A percentile compares a stretch with the other conserved stretches of the same genome.
phyloP scores from a whole-genome alignment of 208 protist genomes.

The Vickermania ingenoplastis region DNA sequence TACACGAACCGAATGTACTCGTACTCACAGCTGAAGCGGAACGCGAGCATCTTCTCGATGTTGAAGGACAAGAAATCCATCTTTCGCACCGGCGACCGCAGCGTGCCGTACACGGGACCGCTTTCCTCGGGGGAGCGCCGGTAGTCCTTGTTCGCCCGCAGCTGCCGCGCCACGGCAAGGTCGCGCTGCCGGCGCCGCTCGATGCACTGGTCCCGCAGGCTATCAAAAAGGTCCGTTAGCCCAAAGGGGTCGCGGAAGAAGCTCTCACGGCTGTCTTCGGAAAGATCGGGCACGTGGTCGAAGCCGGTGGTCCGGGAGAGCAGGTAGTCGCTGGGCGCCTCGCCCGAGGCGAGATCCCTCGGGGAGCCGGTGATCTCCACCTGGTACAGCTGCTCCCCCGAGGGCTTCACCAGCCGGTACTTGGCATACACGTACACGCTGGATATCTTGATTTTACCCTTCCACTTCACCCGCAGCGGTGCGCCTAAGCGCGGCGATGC shows the following conservation, averaged over 20 bases:
- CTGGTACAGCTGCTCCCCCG: not conserved
- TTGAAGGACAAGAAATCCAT: not conserved
- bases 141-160: not conserved
- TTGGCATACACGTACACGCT: not conserved
- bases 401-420: not conserved
- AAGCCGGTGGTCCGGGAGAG: not conserved
- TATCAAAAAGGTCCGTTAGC: not conserved
- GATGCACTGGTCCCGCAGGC: constrained; percentile 1
- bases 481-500: not conserved
- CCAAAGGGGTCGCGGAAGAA: not conserved
- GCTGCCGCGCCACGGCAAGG: not conserved
- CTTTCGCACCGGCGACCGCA: not conserved
- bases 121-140: not conserved
- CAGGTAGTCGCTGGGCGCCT: not conserved
- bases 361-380: not conserved
- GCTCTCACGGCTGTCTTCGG: not conserved
- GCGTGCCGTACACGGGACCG: not conserved
- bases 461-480: not conserved
- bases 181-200: not conserved
- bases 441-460: not conserved
- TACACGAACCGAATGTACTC: not conserved
- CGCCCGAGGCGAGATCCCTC: not conserved
- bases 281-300: not conserved
- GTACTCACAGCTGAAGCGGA: constrained; percentile 1
- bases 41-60: not conserved